phyloP scores from a whole-genome alignment of 108 stramenopile species.

The Pseudonitzschia multistriata region DNA sequence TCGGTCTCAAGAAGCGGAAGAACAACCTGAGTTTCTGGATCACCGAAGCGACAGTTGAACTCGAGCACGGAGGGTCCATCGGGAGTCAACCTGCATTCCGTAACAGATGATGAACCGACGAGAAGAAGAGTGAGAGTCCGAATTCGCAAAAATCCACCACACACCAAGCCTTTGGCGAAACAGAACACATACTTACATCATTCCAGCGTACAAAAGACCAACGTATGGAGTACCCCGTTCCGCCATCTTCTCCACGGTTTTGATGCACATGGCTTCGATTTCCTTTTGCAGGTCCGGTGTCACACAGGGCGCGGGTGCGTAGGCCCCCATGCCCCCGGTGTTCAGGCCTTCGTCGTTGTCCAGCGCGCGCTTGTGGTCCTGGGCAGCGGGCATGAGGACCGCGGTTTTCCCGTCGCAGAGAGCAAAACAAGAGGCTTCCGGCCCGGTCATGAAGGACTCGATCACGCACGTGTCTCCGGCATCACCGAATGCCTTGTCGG shows the following conservation, averaged over 20 bases:
- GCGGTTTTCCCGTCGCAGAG: constrained; percentile 96
- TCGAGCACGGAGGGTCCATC: constrained; percentile 92
- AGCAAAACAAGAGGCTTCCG: constrained; percentile 96
- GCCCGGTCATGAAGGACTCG: constrained; percentile 96
- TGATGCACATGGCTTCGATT: constrained; percentile 89
- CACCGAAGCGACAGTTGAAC: constrained; percentile 98
- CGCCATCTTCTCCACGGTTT: constrained; percentile 93
- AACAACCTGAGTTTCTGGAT: constrained; percentile 98
- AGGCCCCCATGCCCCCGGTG: constrained; percentile 99
- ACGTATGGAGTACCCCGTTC: constrained; percentile 95
- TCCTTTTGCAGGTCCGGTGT: constrained; percentile 84
- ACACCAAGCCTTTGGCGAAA: neutral
- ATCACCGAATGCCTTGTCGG: constrained; percentile 88
- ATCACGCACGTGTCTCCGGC: constrained; percentile 97
- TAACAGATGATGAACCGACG: neutral
- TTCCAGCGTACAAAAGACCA: constrained; percentile 96
- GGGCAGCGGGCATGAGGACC: constrained; percentile 88
- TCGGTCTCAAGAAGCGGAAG: constrained; percentile 95
- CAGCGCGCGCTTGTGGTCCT: constrained; percentile 98
- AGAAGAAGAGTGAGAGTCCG: neutral
- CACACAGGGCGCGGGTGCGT: constrained; percentile 96
- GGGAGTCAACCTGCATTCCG: constrained; percentile 70
- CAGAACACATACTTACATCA: constrained; percentile 89
- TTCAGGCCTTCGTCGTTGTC: constrained; percentile 97
- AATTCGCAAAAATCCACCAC: neutral